Evolutionary conservation across 2,329 filamentous ascomycete genomes (phyloP).

Genomic region (Triangularia verruculosa): DNA sequence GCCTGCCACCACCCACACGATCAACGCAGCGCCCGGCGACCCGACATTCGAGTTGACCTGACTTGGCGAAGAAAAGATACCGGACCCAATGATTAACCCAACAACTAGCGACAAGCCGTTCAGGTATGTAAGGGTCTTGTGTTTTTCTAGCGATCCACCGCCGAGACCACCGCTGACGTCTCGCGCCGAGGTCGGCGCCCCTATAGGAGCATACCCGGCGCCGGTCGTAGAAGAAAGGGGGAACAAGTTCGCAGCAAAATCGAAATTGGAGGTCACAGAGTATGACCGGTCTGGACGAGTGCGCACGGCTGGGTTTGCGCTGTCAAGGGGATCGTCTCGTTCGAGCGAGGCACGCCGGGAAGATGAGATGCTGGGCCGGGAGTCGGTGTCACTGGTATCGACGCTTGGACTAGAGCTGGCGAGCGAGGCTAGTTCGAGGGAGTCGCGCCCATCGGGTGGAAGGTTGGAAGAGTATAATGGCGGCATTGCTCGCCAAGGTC

Average conservation of each 20-base stretch:
- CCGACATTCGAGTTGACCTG: conserved; percentile 90
- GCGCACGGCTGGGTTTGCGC: conserved; percentile 52
- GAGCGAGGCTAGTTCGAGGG: conserved; percentile 91
- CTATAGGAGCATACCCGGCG: conserved; percentile 79
- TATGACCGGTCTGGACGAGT: conserved; percentile 62
- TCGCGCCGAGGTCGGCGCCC: conserved; percentile 63
- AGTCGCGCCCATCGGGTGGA: conserved; percentile 68
- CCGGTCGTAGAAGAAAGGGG: conserved; percentile 80
- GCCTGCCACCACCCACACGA: conserved; percentile 93
- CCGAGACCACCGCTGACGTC: conserved; percentile 56
- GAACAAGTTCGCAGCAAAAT: conserved; percentile 91
- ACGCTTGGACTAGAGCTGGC: conserved; percentile 74
- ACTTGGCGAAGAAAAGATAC: conserved; percentile 92
- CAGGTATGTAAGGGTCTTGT: conserved; percentile 92
- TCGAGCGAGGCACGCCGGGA: conserved; percentile 87
- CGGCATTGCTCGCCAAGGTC: conserved; percentile 32
- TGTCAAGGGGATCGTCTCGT: conserved; percentile 75
- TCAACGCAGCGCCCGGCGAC: conserved; percentile 81
- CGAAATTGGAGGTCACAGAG: conserved; percentile 89
- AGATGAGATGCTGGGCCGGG: conserved; percentile 84
- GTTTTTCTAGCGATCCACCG: conserved; percentile 84
- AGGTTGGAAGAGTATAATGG: conserved; percentile 44
- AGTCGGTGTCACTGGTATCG: conserved; percentile 64
- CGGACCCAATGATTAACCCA: conserved; percentile 91
- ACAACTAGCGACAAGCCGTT: conserved; percentile 91